phyloP scores from a whole-genome alignment of 495 filamentous ascomycete species.

The Astrocystis sublimbata region DNA sequence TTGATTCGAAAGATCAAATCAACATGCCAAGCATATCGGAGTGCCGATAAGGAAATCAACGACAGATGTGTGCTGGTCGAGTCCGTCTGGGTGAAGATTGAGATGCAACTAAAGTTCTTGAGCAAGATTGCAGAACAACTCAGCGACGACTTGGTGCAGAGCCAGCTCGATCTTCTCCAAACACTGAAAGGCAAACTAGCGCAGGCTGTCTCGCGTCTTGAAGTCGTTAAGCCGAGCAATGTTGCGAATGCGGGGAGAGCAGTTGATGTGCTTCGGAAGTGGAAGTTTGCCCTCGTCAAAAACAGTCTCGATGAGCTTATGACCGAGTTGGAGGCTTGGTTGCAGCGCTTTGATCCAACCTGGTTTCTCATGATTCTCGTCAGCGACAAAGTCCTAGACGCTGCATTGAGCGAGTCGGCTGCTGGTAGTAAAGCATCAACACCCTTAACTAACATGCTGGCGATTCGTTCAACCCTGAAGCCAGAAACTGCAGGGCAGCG shows the following conservation, averaged over 20 bases:
- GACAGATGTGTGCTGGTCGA: not conserved
- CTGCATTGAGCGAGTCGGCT: not conserved
- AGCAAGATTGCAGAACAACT: not conserved
- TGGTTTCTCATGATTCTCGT: conserved; percentile 46
- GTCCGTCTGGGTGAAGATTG: conserved; percentile 3
- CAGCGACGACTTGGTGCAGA: conserved; percentile 8
- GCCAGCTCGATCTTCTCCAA: conserved; percentile 6
- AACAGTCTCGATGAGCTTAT: conserved; percentile 33
- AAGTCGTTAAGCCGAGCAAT: not conserved
- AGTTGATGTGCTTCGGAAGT: not conserved
- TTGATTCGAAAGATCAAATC: not conserved
- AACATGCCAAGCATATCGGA: conserved; percentile 4
- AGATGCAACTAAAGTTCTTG: conserved; percentile 2
- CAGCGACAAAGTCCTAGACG: conserved; percentile 16
- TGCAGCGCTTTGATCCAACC: conserved; percentile 33
- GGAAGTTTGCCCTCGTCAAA: conserved; percentile 19
- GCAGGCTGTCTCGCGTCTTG: not conserved
- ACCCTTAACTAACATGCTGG: conserved; percentile 1
- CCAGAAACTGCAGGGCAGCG: conserved; percentile 27
- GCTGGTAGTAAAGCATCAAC: not conserved
- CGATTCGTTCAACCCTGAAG: conserved; percentile 46
- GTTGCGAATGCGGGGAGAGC: not conserved
- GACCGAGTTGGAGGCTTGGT: conserved; percentile 43
- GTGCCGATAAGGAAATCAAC: conserved; percentile 1
- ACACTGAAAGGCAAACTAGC: not conserved